Evolutionary conservation across 306 rosid species (phyloP).

Genomic region (Alnus rubra): DNA sequence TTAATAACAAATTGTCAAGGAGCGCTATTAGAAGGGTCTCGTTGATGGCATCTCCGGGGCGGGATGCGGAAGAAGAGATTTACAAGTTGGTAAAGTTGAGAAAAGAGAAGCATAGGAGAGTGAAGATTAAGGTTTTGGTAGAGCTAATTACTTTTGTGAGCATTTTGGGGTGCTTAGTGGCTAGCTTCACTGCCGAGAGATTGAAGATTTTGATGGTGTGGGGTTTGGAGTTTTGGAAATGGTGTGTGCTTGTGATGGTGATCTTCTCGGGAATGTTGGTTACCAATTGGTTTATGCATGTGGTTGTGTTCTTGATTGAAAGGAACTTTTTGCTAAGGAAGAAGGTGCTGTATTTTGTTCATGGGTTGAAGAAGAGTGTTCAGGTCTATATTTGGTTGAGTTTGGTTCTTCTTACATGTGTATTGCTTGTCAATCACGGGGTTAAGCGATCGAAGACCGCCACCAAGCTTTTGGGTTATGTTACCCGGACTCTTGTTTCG

Average conservation of each 20-base stretch:
- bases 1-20: conserved; percentile 29
- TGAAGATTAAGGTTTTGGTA: conserved; percentile 42
- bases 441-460: conserved; percentile 46
- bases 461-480: conserved; percentile 40
- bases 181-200: conserved; percentile 50
- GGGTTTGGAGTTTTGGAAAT: conserved; percentile 79
- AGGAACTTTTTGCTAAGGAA: conserved; percentile 73
- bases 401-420: conserved; percentile 74
- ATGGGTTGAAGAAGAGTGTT: conserved; percentile 82
- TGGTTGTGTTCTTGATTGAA: conserved; percentile 78
- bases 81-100: conserved; percentile 55
- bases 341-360: conserved; percentile 88
- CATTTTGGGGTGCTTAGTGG: conserved; percentile 51
- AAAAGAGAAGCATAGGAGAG: conserved; percentile 45
- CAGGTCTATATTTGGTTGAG: conserved; percentile 71
- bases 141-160: conserved; percentile 45
- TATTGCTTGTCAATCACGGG: conserved; percentile 50
- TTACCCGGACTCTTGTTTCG: conserved; percentile 72
- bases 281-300: conserved; percentile 72
- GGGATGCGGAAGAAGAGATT: conserved; percentile 63
- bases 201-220: conserved; percentile 36
- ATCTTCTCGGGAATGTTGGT: conserved; percentile 75
- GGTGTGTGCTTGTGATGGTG: conserved; percentile 77
- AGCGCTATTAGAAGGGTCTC: conserved; percentile 28
- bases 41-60: conserved; percentile 33